These are phyloP conservation scores for Pichia sp. DNA, from an alignment of 1,139 yeast species.

Conservation along the genomic window DNA sequence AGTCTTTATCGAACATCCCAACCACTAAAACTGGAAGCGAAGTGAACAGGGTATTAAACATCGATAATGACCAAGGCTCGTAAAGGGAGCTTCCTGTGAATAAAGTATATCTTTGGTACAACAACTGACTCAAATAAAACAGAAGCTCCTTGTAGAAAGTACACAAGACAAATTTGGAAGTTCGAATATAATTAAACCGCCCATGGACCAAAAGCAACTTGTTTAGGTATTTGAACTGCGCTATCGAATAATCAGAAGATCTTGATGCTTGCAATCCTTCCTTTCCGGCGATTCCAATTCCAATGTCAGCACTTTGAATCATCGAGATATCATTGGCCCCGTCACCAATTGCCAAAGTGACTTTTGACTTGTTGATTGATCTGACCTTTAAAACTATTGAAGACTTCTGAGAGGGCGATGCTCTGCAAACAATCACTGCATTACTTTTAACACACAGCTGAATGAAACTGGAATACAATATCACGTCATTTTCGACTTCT, in stretches of 20 bases:
- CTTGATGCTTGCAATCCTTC: constrained; percentile 97
- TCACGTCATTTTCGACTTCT: constrained; percentile 62
- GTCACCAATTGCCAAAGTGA: constrained; percentile 96
- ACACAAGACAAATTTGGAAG: constrained; percentile 84
- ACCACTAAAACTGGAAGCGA: constrained; percentile 85
- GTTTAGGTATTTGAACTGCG: constrained; percentile 79
- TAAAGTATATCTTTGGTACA: constrained; percentile 78
- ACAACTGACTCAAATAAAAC: constrained; percentile 81
- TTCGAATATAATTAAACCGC: constrained; percentile 85
- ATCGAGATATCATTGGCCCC: constrained; percentile 99
- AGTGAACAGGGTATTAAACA: constrained; percentile 94
- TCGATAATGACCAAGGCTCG: constrained; percentile 93
- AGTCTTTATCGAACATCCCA: constrained; percentile 93
- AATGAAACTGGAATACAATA: constrained; percentile 64
- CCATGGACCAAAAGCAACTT: constrained; percentile 90
- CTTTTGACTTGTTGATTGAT: constrained; percentile 51
- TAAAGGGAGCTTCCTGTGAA: constrained; percentile 91
- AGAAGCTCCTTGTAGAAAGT: constrained; percentile 92
- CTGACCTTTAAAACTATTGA: constrained; percentile 77
- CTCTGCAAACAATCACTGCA: constrained; percentile 91
- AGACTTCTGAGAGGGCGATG: constrained; percentile 95
- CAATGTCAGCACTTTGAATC: constrained; percentile 98
- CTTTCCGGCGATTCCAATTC: constrained; percentile 93
- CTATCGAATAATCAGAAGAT: constrained; percentile 90
- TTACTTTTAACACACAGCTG: constrained; percentile 83